Evolutionary conservation across 2,329 filamentous ascomycete genomes (phyloP), one percentile per base, ranked within the genome.

Genomic region (Penicillium thymicola): DNA sequence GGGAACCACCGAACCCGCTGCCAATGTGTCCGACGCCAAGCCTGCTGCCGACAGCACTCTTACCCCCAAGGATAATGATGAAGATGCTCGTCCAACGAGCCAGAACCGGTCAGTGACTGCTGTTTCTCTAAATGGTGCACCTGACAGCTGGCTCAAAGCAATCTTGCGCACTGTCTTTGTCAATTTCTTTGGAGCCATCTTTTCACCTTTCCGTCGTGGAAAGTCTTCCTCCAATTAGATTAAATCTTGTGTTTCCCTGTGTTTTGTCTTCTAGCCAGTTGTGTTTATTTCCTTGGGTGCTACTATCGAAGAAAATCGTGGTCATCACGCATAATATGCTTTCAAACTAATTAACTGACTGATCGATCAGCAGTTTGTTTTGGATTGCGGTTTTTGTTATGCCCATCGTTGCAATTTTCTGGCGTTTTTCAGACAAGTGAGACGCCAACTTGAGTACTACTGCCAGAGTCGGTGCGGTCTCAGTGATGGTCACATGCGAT

Each of bases 151-250:
- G 70, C 69, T 77, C 64, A 75, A 71, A 62, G 68, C 68, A 50
- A 65, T 77, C 56, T 67, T 75, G 61, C 74, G 73, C 48, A 69
- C 73, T 38, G 70, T 77, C 43, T 76, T 76, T 66, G 66, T 67
- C 46, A 71, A 68, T 59, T 73, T 77, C 63, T 72, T 76, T 57
- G 73, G 73, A 34, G 67, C 69, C 28, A 60, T 76, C 30, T 76
- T 76, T 62, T 64, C 71, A 25, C 68, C 70, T 27, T 73, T 76
- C 69, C 74, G 75, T 45, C 67, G 70, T 50, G 67, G 62, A 52
- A 70, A 66, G 55, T 50, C 64, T 49, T 50, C 64, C 50, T 54
- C 63, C 58, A 64, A 72, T 52, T 51, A 50, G 40, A 54, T 34
- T 37, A 28, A 9, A 36, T 21, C 11, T 30, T 25, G 21, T 27